These are phyloP conservation scores for Castanopsis chinensis DNA, from an alignment of 306 rosid genomes.

Conservation along the genomic window DNA sequence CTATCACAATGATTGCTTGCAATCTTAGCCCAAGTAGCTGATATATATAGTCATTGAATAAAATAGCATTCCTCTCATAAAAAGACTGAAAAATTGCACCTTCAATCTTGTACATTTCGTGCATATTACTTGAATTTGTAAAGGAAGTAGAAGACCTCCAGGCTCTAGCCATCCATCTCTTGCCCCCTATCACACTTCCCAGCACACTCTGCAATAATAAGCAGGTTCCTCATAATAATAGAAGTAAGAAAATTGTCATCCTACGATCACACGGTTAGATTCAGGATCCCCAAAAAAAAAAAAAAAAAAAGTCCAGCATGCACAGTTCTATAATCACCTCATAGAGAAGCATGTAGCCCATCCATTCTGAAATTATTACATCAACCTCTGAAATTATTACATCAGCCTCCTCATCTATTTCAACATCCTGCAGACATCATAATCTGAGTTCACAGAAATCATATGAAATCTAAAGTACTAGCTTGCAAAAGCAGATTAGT, in stretches of 20 bases:
- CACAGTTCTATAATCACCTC: conserved; percentile 60
- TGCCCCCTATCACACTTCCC: conserved; percentile 94
- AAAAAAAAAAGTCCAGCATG: background rate
- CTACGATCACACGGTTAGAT: conserved; percentile 1
- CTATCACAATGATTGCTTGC: too few species aligned
- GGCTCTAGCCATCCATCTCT: conserved; percentile 99
- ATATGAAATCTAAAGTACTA: background rate
- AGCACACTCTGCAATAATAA: conserved; percentile 82
- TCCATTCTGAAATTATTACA: conserved; percentile 98
- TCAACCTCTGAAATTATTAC: conserved; percentile 96
- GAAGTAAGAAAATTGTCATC: conserved; percentile 4
- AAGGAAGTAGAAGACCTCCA: conserved; percentile 98
- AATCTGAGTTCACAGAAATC: conserved; percentile 6
- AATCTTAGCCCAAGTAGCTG: too few species aligned
- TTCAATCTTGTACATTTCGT: background rate
- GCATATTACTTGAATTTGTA: too few species aligned
- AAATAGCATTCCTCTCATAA: too few species aligned
- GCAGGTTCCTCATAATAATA: conserved; percentile 21
- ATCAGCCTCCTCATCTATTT: conserved; percentile 86
- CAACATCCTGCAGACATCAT: conserved; percentile 75
- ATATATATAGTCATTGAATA: too few species aligned
- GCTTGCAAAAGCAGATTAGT: background rate
- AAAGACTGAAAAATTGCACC: too few species aligned
- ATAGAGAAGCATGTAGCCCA: conserved; percentile 99
- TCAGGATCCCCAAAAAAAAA: too few species aligned